A percentile compares a stretch with the other conserved stretches of the same genome.
Conservation (phyloP, 2,329 filamentous ascomycete genomes). For the Ceratocystiopsis brevicomis region DNA sequence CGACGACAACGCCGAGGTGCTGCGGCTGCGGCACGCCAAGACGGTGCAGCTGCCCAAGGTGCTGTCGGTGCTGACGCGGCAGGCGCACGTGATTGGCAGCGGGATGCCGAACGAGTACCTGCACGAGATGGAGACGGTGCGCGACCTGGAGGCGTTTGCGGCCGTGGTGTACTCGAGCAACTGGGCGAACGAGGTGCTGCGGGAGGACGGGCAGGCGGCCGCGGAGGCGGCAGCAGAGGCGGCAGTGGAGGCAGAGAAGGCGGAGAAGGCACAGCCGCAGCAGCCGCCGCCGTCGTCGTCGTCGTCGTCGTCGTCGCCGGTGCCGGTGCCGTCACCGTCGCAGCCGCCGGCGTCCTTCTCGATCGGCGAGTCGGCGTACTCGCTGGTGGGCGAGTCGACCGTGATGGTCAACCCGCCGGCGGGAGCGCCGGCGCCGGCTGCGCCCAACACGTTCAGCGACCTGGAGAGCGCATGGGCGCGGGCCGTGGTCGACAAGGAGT, state of each 20-base stretch:
- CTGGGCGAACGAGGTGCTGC: conserved; percentile 47
- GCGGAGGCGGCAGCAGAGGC: conserved; percentile 13
- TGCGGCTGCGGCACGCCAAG: conserved; percentile 39
- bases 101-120: conserved; percentile 55
- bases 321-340: no score
- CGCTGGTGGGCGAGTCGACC: conserved; percentile 27
- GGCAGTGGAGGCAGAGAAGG: background rate
- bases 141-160: conserved; percentile 64
- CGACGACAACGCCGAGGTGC: conserved; percentile 24
- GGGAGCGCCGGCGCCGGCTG: no score
- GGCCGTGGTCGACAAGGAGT: conserved; percentile 24
- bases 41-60: conserved; percentile 60
- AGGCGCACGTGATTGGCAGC: conserved; percentile 76
- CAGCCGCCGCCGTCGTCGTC: conserved; percentile 16
- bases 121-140: conserved; percentile 55
- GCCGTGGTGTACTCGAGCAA: conserved; percentile 79
- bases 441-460: conserved; percentile 16
- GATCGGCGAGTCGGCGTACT: background rate
- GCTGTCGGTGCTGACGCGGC: conserved; percentile 72
- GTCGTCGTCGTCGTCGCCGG: conserved; percentile 16
- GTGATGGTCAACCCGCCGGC: conserved; percentile 28
- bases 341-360: no score
- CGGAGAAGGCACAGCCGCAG: background rate
- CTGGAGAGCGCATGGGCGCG: conserved; percentile 56
- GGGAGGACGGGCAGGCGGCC: conserved; percentile 26